A percentile compares a stretch with the other conserved stretches of the same genome.
These are phyloP conservation scores for Acrocalymma vagum DNA, from an alignment of 2,329 filamentous ascomycete species.

Conservation along the genomic window DNA sequence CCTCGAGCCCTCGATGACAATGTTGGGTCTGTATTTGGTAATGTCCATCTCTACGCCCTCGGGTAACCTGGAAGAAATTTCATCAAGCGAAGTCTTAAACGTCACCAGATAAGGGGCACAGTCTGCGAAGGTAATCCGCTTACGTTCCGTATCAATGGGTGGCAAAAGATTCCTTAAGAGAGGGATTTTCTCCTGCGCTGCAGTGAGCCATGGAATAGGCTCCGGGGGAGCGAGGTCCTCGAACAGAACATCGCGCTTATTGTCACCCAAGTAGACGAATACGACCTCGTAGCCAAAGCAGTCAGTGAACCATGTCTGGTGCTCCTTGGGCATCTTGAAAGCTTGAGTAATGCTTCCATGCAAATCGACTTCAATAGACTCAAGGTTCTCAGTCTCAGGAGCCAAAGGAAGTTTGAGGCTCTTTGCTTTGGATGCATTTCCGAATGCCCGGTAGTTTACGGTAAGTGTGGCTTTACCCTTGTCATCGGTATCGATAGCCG, in stretches of 20 bases:
- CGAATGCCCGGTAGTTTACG: slow-evolving; percentile 50
- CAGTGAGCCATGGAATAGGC: slow-evolving; percentile 22
- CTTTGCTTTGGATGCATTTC: slow-evolving; percentile 29
- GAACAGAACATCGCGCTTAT: slow-evolving; percentile 53
- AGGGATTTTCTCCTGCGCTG: slow-evolving; percentile 22
- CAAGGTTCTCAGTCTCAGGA: slow-evolving; percentile 46
- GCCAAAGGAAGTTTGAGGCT: slow-evolving; percentile 50
- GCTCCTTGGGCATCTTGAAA: slow-evolving; percentile 52
- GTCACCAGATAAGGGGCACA: slow-evolving; percentile 78
- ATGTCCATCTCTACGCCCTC: slow-evolving; percentile 52
- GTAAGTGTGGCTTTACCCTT: slow-evolving; percentile 42
- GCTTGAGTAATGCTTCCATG: slow-evolving; percentile 52
- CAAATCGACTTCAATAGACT: slow-evolving; percentile 52
- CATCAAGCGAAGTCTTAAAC: slow-evolving; percentile 72
- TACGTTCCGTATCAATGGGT: slow-evolving; percentile 23
- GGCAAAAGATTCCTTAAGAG: slow-evolving; percentile 14
- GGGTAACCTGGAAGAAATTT: slow-evolving; percentile 62
- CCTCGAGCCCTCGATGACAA: slow-evolving; percentile 52
- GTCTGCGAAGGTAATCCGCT: slow-evolving; percentile 73
- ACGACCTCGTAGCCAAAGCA: slow-evolving; percentile 55
- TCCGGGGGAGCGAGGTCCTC: slow-evolving; percentile 31
- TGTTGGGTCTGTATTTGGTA: slow-evolving; percentile 57
- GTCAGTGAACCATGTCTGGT: slow-evolving; percentile 53
- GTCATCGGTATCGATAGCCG: slow-evolving; percentile 42
- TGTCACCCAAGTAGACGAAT: slow-evolving; percentile 53